Conservation (phyloP, 768 basidiomycete genomes). For the Leccinum sublutescens region DNA sequence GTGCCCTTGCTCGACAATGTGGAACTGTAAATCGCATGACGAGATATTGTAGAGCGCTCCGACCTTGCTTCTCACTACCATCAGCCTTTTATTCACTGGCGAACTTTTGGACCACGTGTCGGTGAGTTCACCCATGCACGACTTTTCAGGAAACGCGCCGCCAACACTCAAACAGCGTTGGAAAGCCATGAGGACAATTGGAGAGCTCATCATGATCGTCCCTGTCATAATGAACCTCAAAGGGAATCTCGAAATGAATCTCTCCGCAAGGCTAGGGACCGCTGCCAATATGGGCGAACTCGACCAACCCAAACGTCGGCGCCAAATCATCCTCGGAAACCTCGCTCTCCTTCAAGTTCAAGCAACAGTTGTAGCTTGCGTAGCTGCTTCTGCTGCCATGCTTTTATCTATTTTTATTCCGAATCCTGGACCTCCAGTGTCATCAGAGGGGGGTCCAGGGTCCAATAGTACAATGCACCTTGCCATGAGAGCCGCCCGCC, state of each 20-base stretch:
- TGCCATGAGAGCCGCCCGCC: conserved; percentile 20
- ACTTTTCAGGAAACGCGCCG: not conserved
- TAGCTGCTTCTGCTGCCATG: conserved; percentile 79
- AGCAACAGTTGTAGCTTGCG: conserved; percentile 82
- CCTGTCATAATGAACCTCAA: conserved; percentile 94
- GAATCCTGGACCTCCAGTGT: conserved; percentile 17
- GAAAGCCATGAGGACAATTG: conserved; percentile 84
- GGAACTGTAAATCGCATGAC: conserved; percentile 2
- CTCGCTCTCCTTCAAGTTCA: conserved; percentile 89
- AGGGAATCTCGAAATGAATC: conserved; percentile 99
- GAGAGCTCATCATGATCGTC: conserved; percentile 96
- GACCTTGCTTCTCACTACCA: conserved; percentile 77
- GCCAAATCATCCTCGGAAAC: conserved; percentile 75
- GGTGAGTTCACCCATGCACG: conserved; percentile 42
- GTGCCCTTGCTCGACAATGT: conserved; percentile 17
- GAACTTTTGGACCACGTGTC: conserved; percentile 86
- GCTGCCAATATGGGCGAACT: conserved; percentile 93
- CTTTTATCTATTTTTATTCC: conserved; percentile 66
- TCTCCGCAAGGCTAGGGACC: conserved; percentile 93
- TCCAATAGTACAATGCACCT: conserved; percentile 15
- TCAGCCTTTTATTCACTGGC: conserved; percentile 88
- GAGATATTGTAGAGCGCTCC: conserved; percentile 66
- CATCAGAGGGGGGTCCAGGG: conserved; percentile 5
- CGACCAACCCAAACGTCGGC: conserved; percentile 63
- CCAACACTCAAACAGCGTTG: conserved; percentile 56